Conservation (phyloP, 768 basidiomycete species). For the Russula brevipes region DNA sequence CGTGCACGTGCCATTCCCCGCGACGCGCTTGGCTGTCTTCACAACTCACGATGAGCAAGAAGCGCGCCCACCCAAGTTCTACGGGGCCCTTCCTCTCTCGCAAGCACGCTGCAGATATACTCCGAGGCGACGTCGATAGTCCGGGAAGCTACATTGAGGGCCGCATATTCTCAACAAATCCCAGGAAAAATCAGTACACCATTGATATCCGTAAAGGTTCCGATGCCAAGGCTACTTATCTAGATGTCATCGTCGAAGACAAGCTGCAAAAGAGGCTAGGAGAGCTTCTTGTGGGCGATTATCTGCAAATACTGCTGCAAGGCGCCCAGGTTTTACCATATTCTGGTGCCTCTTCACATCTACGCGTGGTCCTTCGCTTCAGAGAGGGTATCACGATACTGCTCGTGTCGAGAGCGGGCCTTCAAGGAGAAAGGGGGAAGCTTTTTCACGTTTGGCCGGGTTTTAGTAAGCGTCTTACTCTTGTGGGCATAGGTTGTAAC, state of each 20-base stretch:
- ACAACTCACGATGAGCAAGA: neutral
- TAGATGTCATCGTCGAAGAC: conserved; percentile 3
- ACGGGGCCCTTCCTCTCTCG: neutral
- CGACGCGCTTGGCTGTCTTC: neutral
- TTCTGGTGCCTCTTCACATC: neutral
- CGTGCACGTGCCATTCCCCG: neutral
- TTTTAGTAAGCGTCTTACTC: neutral
- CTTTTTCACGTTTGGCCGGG: conserved; percentile 7
- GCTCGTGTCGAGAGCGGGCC: conserved; percentile 10
- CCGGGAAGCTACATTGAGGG: conserved; percentile 15
- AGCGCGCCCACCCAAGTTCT: conserved; percentile 8
- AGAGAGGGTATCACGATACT: conserved; percentile 12
- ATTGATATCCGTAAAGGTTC: conserved; percentile 9
- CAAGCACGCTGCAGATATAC: conserved; percentile 4
- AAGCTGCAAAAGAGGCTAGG: conserved; percentile 11
- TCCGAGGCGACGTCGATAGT: neutral
- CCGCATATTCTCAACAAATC: neutral
- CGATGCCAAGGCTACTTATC: conserved; percentile 2
- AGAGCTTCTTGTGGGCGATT: conserved; percentile 11
- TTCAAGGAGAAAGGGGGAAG: conserved; percentile 4
- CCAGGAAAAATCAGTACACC: conserved; percentile 4
- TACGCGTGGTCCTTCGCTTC: conserved; percentile 6
- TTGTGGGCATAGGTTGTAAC: neutral
- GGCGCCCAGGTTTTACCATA: conserved; percentile 11
- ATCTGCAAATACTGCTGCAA: neutral